A percentile compares a stretch with the other conserved stretches of the same genome.
phyloP scores from a whole-genome alignment of 2,329 filamentous ascomycete genomes.

The Alternaria infectoria region DNA sequence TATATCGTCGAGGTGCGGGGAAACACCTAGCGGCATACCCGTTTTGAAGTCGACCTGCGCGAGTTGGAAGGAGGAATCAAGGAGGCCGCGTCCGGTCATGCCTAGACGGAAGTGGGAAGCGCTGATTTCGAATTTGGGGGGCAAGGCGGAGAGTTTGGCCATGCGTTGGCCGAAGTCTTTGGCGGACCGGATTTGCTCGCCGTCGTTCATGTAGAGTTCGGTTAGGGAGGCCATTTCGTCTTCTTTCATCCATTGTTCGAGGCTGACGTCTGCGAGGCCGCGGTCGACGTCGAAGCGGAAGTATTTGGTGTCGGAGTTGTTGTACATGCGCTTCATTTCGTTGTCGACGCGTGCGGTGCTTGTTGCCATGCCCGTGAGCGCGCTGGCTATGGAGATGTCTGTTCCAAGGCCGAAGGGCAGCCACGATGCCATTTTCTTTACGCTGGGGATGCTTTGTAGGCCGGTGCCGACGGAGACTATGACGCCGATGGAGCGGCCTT shows the following conservation, averaged over 20 bases:
- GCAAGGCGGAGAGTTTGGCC: constrained; percentile 46
- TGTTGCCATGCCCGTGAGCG: constrained; percentile 48
- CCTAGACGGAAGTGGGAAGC: constrained; percentile 42
- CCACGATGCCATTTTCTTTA: constrained; percentile 46
- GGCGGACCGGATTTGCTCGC: constrained; percentile 38
- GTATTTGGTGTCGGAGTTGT: constrained; percentile 44
- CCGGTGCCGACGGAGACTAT: constrained; percentile 50
- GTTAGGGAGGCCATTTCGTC: constrained; percentile 50
- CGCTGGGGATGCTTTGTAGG: constrained; percentile 47
- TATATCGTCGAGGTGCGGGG: constrained; percentile 26
- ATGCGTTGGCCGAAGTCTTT: constrained; percentile 43
- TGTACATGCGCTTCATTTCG: constrained; percentile 51
- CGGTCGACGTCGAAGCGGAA: constrained; percentile 50
- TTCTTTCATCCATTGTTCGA: constrained; percentile 52
- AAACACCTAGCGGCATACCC: constrained; percentile 37
- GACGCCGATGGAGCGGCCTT: constrained; percentile 45
- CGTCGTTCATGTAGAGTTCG: constrained; percentile 49
- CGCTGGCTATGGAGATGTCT: constrained; percentile 46
- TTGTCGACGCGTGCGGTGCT: constrained; percentile 49
- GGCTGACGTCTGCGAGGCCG: constrained; percentile 46
- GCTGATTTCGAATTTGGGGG: constrained; percentile 44
- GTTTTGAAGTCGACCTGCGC: constrained; percentile 49
- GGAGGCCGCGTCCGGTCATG: constrained; percentile 37
- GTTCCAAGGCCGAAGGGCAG: constrained; percentile 49
- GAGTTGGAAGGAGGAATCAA: constrained; percentile 39